These are phyloP conservation scores for Xylaria multiplex DNA, from an alignment of 2,329 filamentous ascomycete species.

Conservation along the genomic window DNA sequence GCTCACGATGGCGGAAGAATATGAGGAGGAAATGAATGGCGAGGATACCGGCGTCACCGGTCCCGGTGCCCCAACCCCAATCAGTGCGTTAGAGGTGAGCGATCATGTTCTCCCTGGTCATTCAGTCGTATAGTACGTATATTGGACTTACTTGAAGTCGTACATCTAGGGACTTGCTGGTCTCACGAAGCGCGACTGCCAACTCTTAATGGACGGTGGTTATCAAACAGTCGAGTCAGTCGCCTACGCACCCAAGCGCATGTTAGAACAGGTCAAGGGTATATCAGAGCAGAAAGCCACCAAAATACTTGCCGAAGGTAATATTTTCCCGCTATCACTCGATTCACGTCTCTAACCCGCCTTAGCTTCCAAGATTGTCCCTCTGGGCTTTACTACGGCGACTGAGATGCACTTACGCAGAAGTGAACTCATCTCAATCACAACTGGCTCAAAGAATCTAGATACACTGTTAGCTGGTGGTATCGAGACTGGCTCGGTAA, in stretches of 20 bases:
- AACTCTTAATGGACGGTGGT: constrained; percentile 88
- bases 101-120: constrained; percentile 4
- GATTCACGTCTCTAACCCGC: constrained; percentile 22
- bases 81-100: constrained; percentile 84
- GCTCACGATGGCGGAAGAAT: constrained; percentile 63
- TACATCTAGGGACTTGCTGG: constrained; percentile 78
- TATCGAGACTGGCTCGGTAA: constrained; percentile 96
- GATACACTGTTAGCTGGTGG: constrained; percentile 95
- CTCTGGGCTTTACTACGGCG: constrained; percentile 98
- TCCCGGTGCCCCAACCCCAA: constrained; percentile 92
- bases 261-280: constrained; percentile 94
- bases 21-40: constrained; percentile 71
- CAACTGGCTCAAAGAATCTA: constrained; percentile 96
- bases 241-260: constrained; percentile 86
- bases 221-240: constrained; percentile 96
- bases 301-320: constrained; percentile 90
- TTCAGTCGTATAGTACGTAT: neutral
- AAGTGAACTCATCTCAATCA: constrained; percentile 97
- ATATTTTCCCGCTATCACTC: constrained; percentile 30
- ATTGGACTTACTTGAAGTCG: neutral
- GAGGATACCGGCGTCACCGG: constrained; percentile 81
- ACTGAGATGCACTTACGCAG: constrained; percentile 98
- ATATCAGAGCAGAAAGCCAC: constrained; percentile 97
- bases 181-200: constrained; percentile 94
- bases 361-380: constrained; percentile 90